Conservation (phyloP, 2,329 filamentous ascomycete genomes). For the Penicillium olsonii region DNA sequence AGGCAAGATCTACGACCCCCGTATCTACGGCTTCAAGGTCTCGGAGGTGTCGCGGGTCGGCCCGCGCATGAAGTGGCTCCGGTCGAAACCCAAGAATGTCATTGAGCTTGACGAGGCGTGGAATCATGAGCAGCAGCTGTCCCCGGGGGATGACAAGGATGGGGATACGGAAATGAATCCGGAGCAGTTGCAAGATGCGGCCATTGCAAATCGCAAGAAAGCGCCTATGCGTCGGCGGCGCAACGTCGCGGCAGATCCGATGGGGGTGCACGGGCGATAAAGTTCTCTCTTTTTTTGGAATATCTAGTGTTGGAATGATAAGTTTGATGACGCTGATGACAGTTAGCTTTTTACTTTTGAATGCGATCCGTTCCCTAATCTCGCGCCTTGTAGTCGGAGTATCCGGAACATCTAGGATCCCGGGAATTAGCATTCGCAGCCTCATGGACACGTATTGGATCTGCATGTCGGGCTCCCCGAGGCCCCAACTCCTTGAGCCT, state of each 20-base stretch:
- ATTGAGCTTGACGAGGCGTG: slow-evolving; percentile 76
- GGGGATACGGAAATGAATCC: slow-evolving; percentile 43
- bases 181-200: slow-evolving; percentile 37
- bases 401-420: too few species aligned
- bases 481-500: neutral
- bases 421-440: neutral
- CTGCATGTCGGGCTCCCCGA: neutral
- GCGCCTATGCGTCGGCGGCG: slow-evolving; percentile 45
- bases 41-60: slow-evolving; percentile 87
- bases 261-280: slow-evolving; percentile 34
- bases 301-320: slow-evolving; percentile 14
- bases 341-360: slow-evolving; percentile 6
- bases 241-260: slow-evolving; percentile 31
- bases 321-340: slow-evolving; percentile 11
- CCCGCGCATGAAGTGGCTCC: slow-evolving; percentile 95
- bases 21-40: slow-evolving; percentile 95
- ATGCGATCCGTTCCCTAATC: neutral
- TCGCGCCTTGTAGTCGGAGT: too few species aligned
- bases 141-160: slow-evolving; percentile 32
- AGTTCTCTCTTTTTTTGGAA: neutral
- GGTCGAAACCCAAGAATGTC: slow-evolving; percentile 77
- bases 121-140: slow-evolving; percentile 33
- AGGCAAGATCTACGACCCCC: slow-evolving; percentile 86
- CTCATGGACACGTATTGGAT: neutral
- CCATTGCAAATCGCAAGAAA: slow-evolving; percentile 45